A percentile compares a stretch with the other conserved stretches of the same genome.
Evolutionary conservation across 1,139 yeast species (phyloP).

Genomic region (Candida pseudoviswanathii): DNA sequence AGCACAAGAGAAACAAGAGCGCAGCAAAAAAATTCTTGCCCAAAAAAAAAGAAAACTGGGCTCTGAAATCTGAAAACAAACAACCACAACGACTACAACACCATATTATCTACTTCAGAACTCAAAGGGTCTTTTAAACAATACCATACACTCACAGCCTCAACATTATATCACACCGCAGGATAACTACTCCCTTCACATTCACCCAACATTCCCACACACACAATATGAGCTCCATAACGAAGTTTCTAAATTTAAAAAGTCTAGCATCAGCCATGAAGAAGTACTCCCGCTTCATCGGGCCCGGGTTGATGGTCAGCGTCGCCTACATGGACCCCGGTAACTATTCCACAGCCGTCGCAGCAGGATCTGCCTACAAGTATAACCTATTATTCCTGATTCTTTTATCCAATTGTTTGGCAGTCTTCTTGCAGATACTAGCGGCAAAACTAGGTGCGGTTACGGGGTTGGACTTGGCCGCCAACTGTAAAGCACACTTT

Average conservation of each 20-base stretch:
- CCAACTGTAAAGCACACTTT: constrained; percentile 78
- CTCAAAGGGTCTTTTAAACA: too few species aligned
- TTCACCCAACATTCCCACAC: not conserved
- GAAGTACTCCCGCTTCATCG: constrained; percentile 70
- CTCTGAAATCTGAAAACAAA: not conserved
- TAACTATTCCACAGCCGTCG: constrained; percentile 91
- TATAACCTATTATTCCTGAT: constrained; percentile 82
- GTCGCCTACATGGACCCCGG: constrained; percentile 99
- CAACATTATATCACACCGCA: not conserved
- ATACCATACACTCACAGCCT: not conserved
- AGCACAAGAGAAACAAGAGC: not conserved
- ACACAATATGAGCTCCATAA: constrained; percentile 6
- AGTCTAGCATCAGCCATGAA: constrained; percentile 21
- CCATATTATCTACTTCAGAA: not conserved
- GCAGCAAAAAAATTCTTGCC: not conserved
- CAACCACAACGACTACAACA: not conserved
- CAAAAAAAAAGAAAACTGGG: not conserved
- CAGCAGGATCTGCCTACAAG: constrained; percentile 88
- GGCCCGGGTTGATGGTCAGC: constrained; percentile 93
- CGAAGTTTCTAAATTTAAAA: constrained; percentile 8
- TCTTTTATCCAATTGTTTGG: constrained; percentile 80
- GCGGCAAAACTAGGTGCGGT: constrained; percentile 88
- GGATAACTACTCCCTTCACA: not conserved
- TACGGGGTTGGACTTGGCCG: constrained; percentile 87
- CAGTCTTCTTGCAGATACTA: constrained; percentile 80